Conservation (phyloP, 2,329 filamentous ascomycete species). For the Ophiostoma sp. region DNA sequence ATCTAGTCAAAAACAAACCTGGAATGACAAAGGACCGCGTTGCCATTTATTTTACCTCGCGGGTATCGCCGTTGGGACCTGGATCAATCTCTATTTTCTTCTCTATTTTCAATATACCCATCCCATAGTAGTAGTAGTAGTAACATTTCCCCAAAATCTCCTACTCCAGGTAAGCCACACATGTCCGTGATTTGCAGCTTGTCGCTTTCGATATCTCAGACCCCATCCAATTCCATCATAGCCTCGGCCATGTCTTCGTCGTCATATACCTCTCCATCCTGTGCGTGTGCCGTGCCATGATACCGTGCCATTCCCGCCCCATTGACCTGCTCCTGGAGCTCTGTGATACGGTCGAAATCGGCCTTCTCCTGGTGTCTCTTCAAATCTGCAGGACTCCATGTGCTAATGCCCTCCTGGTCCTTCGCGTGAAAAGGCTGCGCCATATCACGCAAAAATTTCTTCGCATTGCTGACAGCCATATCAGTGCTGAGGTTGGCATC, state of each 20-base stretch:
- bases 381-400: slow-evolving; percentile 67
- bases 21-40: neutral
- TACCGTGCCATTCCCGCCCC: slow-evolving; percentile 29
- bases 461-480: slow-evolving; percentile 86
- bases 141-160: too few species aligned
- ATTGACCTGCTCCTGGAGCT: slow-evolving; percentile 52
- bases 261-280: slow-evolving; percentile 35
- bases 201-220: neutral
- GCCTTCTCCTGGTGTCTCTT: slow-evolving; percentile 70
- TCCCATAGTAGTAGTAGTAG: too few species aligned
- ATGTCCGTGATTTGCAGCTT: neutral
- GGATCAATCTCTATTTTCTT: too few species aligned
- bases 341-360: slow-evolving; percentile 66
- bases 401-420: slow-evolving; percentile 78
- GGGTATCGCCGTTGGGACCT: neutral
- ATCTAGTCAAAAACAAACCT: neutral
- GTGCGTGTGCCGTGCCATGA: slow-evolving; percentile 33
- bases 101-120: too few species aligned
- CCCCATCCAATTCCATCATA: slow-evolving; percentile 38
- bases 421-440: slow-evolving; percentile 80
- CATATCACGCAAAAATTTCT: slow-evolving; percentile 88
- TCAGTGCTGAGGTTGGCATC: slow-evolving; percentile 92
- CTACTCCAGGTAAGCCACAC: neutral
- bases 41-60: neutral
- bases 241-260: slow-evolving; percentile 54